phyloP scores from a whole-genome alignment of 1,284 basidiomycete species.

The Austroboletus rostrupii region DNA sequence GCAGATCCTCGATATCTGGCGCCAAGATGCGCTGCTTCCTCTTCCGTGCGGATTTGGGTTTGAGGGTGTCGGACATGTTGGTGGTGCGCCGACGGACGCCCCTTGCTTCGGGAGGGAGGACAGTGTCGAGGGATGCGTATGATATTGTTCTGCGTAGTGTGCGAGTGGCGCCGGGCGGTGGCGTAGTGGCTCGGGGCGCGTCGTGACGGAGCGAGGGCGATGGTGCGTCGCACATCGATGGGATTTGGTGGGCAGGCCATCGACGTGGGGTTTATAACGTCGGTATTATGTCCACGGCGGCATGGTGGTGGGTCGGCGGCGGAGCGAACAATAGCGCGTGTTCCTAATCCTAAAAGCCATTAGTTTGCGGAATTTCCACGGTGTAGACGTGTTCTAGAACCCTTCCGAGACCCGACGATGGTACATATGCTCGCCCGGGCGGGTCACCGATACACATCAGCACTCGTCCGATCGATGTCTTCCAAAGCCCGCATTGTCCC shows the following conservation, averaged over 20 bases:
- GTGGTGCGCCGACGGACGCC: conserved; percentile 19
- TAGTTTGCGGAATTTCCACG: too few relatives aligned
- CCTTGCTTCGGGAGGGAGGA: conserved; percentile 5
- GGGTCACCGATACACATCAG: conserved; percentile 20
- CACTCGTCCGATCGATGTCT: conserved; percentile 32
- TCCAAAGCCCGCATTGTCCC: conserved; percentile 42
- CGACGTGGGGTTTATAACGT: background rate
- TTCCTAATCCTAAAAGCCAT: too few relatives aligned
- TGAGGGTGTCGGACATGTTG: conserved; percentile 12
- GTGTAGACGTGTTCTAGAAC: background rate
- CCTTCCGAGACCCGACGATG: conserved; percentile 19
- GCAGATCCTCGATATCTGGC: too few relatives aligned
- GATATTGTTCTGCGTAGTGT: conserved; percentile 19
- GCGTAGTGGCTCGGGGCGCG: too few relatives aligned
- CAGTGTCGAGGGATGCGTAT: conserved; percentile 16
- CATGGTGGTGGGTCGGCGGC: background rate
- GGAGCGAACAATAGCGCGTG: too few relatives aligned
- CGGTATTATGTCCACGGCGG: background rate
- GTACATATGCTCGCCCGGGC: conserved; percentile 19
- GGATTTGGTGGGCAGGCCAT: too few relatives aligned
- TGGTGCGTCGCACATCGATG: background rate
- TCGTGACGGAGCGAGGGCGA: too few relatives aligned
- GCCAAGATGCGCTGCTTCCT: background rate
- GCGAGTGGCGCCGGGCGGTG: conserved; percentile 4
- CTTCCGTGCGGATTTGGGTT: conserved; percentile 7